Evolutionary conservation across 768 basidiomycete genomes (phyloP), one percentile per base, ranked within the genome.

Genomic region (Mycena epipterygia): DNA sequence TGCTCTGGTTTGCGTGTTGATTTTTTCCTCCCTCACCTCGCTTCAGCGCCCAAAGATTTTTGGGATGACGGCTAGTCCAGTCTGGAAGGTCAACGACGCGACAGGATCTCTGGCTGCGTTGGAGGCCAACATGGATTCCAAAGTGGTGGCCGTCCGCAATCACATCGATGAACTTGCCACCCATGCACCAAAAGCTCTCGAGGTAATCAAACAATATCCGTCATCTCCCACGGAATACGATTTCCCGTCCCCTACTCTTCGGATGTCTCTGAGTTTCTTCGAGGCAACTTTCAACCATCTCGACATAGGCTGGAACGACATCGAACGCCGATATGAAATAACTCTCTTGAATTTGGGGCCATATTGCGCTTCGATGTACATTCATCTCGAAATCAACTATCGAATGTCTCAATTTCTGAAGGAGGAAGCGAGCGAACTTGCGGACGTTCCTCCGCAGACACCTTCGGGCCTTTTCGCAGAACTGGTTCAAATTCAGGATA

Each of bases 11-110:
- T 37, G 33, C 39, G 11, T 12, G 16, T 12, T n/a, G 16, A 19
- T 17, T n/a, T 33, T 5, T 17, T 41, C 12, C 19, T 57, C 29
- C 8, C 11, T n/a, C 3, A 64, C 46, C 33, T 46, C 5, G 48
- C 35, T 56, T 1, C 75, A 82, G 23, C 84, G 92, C n/a, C 93
- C 94, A 13, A 95, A 93, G 77, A 85, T 97, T n/a, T 94, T 97
- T 69, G 96, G 96, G 4, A 93, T 97, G 91, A 97, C 96, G 0
- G 96, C 96, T 0, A 95, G 94, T 21, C 95, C 95, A 0, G 90
- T 95, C 29, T 95, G 93, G 92, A 93, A 94, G 71, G 86, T 89
- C 16, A 91, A 88, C 71, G 88, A 94, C 60, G 89, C 94, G 0
- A 79, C 82, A 23, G 87, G 86, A 27, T 93, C 93, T 3, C 81